Percentiles rank a stretch among this genome's conserved stretches.
Evolutionary conservation across 2,329 filamentous ascomycete genomes (phyloP).

Genomic region (Trichoderma sp.): DNA sequence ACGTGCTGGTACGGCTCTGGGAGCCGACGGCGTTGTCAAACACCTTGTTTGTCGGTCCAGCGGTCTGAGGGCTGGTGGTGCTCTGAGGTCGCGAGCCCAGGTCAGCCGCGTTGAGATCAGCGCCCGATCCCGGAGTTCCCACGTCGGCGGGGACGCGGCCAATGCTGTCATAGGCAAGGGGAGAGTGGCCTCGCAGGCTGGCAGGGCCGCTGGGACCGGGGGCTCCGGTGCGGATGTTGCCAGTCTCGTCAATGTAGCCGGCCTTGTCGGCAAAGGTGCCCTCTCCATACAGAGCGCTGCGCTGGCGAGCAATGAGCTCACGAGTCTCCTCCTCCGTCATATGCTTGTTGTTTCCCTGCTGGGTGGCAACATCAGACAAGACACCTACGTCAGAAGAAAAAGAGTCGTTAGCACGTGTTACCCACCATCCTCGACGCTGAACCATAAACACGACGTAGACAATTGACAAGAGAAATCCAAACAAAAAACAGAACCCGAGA

Average conservation of each 20-base stretch:
- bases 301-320: slow-evolving; percentile 92
- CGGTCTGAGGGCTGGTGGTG: slow-evolving; percentile 76
- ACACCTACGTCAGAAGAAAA: slow-evolving; percentile 48
- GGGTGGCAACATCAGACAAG: slow-evolving; percentile 44
- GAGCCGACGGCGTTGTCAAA: slow-evolving; percentile 57
- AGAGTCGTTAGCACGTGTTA: slow-evolving; percentile 37
- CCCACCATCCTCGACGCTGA: slow-evolving; percentile 27
- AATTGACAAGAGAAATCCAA: slow-evolving; percentile 14
- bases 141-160: slow-evolving; percentile 42
- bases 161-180: slow-evolving; percentile 69
- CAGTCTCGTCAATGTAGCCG: slow-evolving; percentile 67
- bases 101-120: slow-evolving; percentile 45
- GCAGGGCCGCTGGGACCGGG: slow-evolving; percentile 63
- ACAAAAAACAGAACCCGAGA: neutral
- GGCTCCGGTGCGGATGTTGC: slow-evolving; percentile 60
- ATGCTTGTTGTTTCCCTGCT: slow-evolving; percentile 62
- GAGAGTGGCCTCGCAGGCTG: slow-evolving; percentile 73
- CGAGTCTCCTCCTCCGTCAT: slow-evolving; percentile 96
- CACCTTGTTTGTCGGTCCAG: slow-evolving; percentile 54
- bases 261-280: slow-evolving; percentile 65
- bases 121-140: slow-evolving; percentile 41
- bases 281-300: slow-evolving; percentile 88
- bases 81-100: slow-evolving; percentile 72
- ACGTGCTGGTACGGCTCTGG: slow-evolving; percentile 76
- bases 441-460: slow-evolving; percentile 22